A percentile compares a stretch with the other conserved stretches of the same genome.
These are phyloP conservation scores for Paraphaeosphaeria sporulosa DNA, from an alignment of 2,329 filamentous ascomycete genomes.

Conservation along the genomic window DNA sequence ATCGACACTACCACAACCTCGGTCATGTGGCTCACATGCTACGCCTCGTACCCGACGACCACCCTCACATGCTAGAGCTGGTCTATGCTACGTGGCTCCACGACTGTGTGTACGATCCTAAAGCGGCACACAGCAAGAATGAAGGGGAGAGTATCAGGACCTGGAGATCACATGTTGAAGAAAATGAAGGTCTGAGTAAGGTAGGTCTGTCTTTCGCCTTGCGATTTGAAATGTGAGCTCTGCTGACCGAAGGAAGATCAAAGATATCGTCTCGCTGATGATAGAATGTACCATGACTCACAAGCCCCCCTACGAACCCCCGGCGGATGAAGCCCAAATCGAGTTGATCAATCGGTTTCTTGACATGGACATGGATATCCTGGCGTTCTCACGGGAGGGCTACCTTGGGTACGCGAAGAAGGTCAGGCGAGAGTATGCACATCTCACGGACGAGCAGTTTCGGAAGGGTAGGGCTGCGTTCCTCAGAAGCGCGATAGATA, in stretches of 20 bases:
- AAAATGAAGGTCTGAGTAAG: neutral
- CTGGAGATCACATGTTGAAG: neutral
- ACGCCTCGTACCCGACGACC: neutral
- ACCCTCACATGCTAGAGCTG: neutral
- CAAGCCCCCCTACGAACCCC: neutral
- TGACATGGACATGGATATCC: neutral
- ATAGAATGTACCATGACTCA: neutral
- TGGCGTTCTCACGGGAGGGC: neutral
- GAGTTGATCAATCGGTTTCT: neutral
- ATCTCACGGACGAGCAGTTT: neutral
- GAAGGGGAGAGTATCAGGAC: neutral
- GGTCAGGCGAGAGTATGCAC: neutral
- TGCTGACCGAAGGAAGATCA: neutral
- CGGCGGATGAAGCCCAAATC: neutral
- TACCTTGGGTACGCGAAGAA: neutral
- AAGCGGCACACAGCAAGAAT: neutral
- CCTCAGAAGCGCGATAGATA: neutral
- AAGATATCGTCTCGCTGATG: neutral
- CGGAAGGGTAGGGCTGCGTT: neutral
- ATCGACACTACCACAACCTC: neutral
- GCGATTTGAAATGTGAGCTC: neutral
- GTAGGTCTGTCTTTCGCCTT: neutral
- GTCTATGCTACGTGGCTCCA: neutral
- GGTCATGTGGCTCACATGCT: neutral
- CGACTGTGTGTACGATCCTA: neutral